phyloP scores from a whole-genome alignment of 352 stramenopile species.

The Pythium brachiatum region DNA sequence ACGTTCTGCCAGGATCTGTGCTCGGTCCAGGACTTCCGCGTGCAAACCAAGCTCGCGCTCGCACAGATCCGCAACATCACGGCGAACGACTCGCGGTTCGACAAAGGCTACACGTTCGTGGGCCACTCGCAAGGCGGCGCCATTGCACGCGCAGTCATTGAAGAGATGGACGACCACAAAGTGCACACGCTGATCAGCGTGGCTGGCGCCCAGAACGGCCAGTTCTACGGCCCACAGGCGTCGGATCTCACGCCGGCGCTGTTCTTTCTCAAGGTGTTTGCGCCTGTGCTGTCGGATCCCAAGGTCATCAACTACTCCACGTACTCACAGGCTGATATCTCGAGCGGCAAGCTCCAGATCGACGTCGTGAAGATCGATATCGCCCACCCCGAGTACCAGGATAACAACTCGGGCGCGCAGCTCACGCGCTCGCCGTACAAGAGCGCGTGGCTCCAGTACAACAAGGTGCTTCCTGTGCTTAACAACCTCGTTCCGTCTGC shows the following conservation, averaged over 20 bases:
- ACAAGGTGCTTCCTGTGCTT: constrained; percentile 17
- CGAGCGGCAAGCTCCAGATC: constrained; percentile 37
- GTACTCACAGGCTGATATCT: constrained; percentile 21
- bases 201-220: constrained; percentile 39
- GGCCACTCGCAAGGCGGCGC: constrained; percentile 43
- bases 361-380: constrained; percentile 26
- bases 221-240: constrained; percentile 40
- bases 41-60: constrained; percentile 38
- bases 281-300: constrained; percentile 16
- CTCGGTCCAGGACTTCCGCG: constrained; percentile 28
- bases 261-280: constrained; percentile 31
- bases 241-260: constrained; percentile 28
- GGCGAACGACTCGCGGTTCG: constrained; percentile 29
- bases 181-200: constrained; percentile 44
- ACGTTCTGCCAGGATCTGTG: constrained; percentile 35
- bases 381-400: constrained; percentile 30
- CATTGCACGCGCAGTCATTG: constrained; percentile 39
- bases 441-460: constrained; percentile 25
- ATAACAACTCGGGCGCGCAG: constrained; percentile 34
- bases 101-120: constrained; percentile 47
- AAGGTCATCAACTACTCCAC: constrained; percentile 32
- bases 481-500: constrained; percentile 37
- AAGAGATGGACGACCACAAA: constrained; percentile 54
- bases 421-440: constrained; percentile 32
- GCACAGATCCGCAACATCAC: constrained; percentile 37